These are phyloP conservation scores for Aureobasidium mangrovei DNA, from an alignment of 2,329 filamentous ascomycete species.

Conservation along the genomic window DNA sequence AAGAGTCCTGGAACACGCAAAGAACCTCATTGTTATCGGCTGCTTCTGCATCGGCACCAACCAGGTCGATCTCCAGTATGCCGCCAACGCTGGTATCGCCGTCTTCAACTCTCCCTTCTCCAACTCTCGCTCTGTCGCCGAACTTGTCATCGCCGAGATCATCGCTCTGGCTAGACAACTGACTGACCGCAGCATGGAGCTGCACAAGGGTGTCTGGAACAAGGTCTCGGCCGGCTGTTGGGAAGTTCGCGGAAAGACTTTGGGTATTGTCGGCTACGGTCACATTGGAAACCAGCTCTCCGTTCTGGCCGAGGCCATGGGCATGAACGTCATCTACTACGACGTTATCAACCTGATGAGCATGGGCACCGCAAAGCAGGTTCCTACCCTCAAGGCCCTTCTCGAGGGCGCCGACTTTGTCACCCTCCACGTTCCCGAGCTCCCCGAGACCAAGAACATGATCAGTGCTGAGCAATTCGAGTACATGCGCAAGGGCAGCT, in stretches of 20 bases:
- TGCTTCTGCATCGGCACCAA: slow-evolving; percentile 99
- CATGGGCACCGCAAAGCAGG: slow-evolving; percentile 77
- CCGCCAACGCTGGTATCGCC: slow-evolving; percentile 76
- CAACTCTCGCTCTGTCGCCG: slow-evolving; percentile 93
- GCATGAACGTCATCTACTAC: slow-evolving; percentile 96
- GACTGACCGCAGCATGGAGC: slow-evolving; percentile 83
- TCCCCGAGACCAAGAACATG: slow-evolving; percentile 87
- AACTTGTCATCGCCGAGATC: slow-evolving; percentile 90
- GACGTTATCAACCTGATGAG: slow-evolving; percentile 93
- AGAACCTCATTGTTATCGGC: slow-evolving; percentile 89
- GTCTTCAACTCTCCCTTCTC: slow-evolving; percentile 99
- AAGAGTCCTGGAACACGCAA: slow-evolving; percentile 76
- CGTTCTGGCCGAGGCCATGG: slow-evolving; percentile 92
- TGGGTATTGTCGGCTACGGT: slow-evolving; percentile 93
- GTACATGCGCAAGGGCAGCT: slow-evolving; percentile 86
- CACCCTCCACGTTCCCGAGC: slow-evolving; percentile 87
- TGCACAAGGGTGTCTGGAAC: slow-evolving; percentile 94
- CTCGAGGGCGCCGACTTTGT: slow-evolving; percentile 81
- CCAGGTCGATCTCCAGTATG: slow-evolving; percentile 80
- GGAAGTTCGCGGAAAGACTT: slow-evolving; percentile 95
- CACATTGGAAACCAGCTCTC: slow-evolving; percentile 96
- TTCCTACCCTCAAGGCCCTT: slow-evolving; percentile 66
- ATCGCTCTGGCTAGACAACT: slow-evolving; percentile 87
- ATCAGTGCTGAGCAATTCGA: slow-evolving; percentile 71
- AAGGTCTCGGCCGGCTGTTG: slow-evolving; percentile 96